Base-by-base conservation (phyloP, 345 rosid species). In the Brassica rapa region DNA sequence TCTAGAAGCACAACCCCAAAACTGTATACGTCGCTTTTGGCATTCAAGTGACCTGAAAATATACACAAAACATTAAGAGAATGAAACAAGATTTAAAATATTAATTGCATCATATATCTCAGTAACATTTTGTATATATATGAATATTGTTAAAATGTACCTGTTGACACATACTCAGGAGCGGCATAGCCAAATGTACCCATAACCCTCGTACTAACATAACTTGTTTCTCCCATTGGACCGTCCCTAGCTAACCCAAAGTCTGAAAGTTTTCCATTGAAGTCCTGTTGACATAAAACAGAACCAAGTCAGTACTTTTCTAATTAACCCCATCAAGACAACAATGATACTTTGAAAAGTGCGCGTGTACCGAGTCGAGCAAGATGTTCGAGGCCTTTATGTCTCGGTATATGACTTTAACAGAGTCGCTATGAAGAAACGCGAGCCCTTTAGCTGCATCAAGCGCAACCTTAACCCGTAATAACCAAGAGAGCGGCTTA, bases 381-480 rank as follows among this genome's bases (percentile, higher is more conserved):
- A 93, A 85, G 83, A 95, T 77, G 49, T 95, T 95, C 0, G 98
- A 91, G 24, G 99, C 78, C 82, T 93, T 95, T 76, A 91, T 88
- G 85, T 95, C 98, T 2, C 99, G 84, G 75, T 91, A 93, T 80
- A 95, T 95, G 39, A 95, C 97, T 91, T 87, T 89, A 12, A 85
- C 93, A 25, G 91, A 81, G 8, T 87, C 88, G 24, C 96, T 87
- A 69, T 95, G 99, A 59, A 95, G 99, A 85, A 91, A 95, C 0
- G 96, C 98, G 11, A 95, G 85, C 1, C 99, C 99, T 82, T 86
- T 93, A 27, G 98, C 98, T 70, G 99, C 97, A 78, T 91, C 99
- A 62, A 89, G 92, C 9, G 97, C 98, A 73, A 93, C 88, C 83
- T 91, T 89, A 79, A 93, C 64, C 35, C 99, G 85, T 66, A 93